A percentile compares a stretch with the other conserved stretches of the same genome.
These are phyloP conservation scores for Neofusicoccum sp. DNA, from an alignment of 2,329 filamentous ascomycete genomes.

Conservation along the genomic window DNA sequence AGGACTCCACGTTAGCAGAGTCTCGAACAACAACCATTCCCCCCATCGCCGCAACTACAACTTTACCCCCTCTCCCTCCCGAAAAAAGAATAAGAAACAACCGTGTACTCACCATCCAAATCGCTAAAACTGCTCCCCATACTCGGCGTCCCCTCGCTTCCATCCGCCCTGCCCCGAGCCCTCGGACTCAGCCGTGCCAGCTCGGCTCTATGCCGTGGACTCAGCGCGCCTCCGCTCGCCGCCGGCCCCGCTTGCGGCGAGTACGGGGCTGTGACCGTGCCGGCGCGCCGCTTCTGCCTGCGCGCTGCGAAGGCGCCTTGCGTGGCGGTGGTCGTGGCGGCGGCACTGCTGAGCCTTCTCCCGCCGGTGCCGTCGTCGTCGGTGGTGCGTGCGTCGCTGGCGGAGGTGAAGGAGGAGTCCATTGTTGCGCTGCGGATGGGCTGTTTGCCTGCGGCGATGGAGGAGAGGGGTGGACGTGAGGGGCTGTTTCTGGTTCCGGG, in stretches of 20 bases:
- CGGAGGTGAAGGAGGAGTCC: constrained; percentile 16
- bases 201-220: constrained; percentile 62
- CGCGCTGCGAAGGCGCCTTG: constrained; percentile 7
- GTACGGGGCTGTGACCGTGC: constrained; percentile 3
- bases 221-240: constrained; percentile 29
- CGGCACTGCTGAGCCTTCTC: not conserved
- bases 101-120: constrained; percentile 64
- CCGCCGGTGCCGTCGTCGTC: not conserved
- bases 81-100: not conserved
- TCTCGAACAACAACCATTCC: not conserved
- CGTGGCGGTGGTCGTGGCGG: not conserved
- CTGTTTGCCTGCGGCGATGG: constrained; percentile 19
- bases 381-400: constrained; percentile 17
- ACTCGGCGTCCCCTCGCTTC: constrained; percentile 73
- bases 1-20: too few species aligned
- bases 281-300: constrained; percentile 10
- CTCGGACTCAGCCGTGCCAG: constrained; percentile 57
- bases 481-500: not conserved
- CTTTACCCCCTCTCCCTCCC: not conserved
- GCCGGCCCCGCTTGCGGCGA: not conserved
- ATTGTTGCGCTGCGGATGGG: constrained; percentile 7
- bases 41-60: not conserved
- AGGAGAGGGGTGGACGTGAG: not conserved
- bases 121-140: constrained; percentile 89
- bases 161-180: constrained; percentile 56